Percentiles rank a stretch among this genome's conserved stretches.
Conservation (phyloP, 768 basidiomycete species). For the Nidula microcarpa region DNA sequence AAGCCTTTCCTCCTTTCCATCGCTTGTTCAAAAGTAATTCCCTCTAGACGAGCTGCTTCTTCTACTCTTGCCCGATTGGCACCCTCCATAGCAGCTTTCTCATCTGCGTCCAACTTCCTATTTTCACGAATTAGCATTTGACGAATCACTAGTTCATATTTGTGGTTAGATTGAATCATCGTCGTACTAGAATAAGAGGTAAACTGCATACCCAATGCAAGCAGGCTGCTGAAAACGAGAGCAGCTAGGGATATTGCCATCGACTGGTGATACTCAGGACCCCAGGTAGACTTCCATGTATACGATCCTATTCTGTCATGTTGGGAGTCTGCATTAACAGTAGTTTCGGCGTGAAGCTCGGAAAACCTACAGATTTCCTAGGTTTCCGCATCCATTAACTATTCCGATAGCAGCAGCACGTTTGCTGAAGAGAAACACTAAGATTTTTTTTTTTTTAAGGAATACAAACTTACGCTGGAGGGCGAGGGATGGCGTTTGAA, state of each 20-base stretch:
- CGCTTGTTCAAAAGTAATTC: slow-evolving; percentile 58
- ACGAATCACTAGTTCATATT: slow-evolving; percentile 28
- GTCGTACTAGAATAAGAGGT: not conserved
- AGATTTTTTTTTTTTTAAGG: not conserved
- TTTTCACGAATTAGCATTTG: slow-evolving; percentile 52
- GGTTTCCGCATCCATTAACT: slow-evolving; percentile 54
- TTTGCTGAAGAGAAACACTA: slow-evolving; percentile 24
- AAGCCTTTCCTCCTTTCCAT: slow-evolving; percentile 54
- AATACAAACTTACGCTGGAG: slow-evolving; percentile 40
- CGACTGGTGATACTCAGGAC: slow-evolving; percentile 59
- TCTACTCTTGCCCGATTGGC: slow-evolving; percentile 48
- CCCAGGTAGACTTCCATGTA: slow-evolving; percentile 60
- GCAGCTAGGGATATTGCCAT: slow-evolving; percentile 47
- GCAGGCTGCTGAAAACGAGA: slow-evolving; percentile 26
- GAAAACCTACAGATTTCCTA: slow-evolving; percentile 52
- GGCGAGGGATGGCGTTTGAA: slow-evolving; percentile 55
- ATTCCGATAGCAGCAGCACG: slow-evolving; percentile 58
- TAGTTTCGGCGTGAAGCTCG: not conserved
- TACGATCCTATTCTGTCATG: slow-evolving; percentile 51
- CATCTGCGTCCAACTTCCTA: slow-evolving; percentile 44
- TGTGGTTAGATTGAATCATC: not conserved
- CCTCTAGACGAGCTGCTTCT: slow-evolving; percentile 57
- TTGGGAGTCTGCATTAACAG: too few relatives aligned
- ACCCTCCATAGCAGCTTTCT: slow-evolving; percentile 37
- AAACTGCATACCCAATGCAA: slow-evolving; percentile 23